Conservation (phyloP, 371 early-diverging fungal genomes). For the Mortierella sp. region DNA sequence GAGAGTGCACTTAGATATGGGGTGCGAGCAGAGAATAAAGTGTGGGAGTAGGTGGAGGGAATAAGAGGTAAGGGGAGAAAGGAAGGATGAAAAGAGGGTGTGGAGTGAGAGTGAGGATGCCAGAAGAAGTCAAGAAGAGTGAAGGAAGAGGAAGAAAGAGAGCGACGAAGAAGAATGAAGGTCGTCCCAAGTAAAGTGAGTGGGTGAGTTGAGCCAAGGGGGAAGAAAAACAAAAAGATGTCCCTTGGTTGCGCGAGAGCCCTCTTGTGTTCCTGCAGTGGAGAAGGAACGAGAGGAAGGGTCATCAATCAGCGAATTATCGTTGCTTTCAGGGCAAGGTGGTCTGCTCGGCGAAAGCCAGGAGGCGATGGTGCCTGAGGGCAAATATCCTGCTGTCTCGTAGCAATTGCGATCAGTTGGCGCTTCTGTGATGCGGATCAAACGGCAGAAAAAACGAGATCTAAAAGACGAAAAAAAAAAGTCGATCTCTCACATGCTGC, state of each 20-base stretch:
- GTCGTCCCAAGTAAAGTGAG: background rate
- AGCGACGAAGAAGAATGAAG: slow-evolving; percentile 1
- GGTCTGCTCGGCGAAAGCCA: background rate
- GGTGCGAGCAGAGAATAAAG: background rate
- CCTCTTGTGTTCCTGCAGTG: background rate
- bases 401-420: background rate
- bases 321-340: background rate
- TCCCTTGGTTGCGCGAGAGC: background rate
- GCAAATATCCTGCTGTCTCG: too few species aligned
- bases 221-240: background rate
- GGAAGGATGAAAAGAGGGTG: background rate
- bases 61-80: background rate
- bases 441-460: background rate
- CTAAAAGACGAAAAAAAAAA: too few species aligned
- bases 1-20: background rate
- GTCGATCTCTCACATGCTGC: slow-evolving; percentile 9
- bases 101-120: background rate
- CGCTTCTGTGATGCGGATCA: background rate
- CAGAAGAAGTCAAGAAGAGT: background rate
- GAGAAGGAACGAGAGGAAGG: background rate
- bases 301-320: background rate
- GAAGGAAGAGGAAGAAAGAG: background rate
- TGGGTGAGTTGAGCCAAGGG: background rate
- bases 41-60: background rate
- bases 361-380: background rate